Percentiles rank a stretch among this genome's conserved stretches.
phyloP scores from a whole-genome alignment of 306 rosid species.

The Crataegus laevigata region DNA sequence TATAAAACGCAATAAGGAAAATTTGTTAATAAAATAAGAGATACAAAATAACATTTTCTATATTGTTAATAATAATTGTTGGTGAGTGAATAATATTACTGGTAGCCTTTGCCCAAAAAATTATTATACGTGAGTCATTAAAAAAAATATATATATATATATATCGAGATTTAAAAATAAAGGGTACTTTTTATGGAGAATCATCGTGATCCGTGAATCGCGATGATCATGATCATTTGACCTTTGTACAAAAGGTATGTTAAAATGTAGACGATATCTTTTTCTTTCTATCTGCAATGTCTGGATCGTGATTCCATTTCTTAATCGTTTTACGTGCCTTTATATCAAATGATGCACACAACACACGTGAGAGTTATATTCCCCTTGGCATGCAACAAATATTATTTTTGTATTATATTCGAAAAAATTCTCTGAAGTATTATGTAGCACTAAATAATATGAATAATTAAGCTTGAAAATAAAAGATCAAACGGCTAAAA shows the following conservation, averaged over 20 bases:
- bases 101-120: background rate
- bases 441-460: background rate
- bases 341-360: background rate
- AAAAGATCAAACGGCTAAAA: too few relatives aligned
- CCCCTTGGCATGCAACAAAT: background rate
- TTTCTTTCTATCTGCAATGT: background rate
- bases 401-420: too few relatives aligned
- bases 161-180: background rate
- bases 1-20: too few relatives aligned
- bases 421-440: too few relatives aligned
- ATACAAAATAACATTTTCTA: too few relatives aligned
- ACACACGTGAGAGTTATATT: background rate
- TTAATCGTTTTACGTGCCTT: background rate
- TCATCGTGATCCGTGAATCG: background rate
- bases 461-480: rapidly evolving
- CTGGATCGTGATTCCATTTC: background rate
- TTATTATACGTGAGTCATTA: too few relatives aligned
- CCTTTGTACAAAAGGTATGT: background rate
- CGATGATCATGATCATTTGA: background rate
- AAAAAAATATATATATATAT: too few relatives aligned
- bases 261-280: background rate
- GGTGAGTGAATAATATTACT: background rate
- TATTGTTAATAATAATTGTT: too few relatives aligned
- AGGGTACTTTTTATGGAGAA: background rate
- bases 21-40: too few relatives aligned